Evolutionary conservation across 331 rosid species (phyloP).

Genomic region (Quercus lobata): DNA sequence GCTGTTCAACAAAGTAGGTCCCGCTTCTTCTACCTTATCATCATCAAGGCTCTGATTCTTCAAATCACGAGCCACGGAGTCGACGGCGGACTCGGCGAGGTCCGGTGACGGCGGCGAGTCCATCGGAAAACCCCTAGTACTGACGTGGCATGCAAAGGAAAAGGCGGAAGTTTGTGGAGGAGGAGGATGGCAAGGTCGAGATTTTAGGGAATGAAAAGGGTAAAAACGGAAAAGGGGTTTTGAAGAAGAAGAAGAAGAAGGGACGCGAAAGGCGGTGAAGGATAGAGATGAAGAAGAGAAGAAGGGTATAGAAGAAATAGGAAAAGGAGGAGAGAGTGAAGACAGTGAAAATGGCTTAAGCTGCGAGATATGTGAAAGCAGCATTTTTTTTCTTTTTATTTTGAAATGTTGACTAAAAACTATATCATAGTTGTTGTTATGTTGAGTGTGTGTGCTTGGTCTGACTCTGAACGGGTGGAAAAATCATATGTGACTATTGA

Average conservation of each 20-base stretch:
- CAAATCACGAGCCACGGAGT: slow-evolving; percentile 60
- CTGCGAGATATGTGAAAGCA: slow-evolving; percentile 43
- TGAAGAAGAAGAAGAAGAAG: slow-evolving; percentile 17
- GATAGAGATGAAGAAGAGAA: background rate
- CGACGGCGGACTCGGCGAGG: slow-evolving; percentile 50
- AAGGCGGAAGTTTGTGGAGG: background rate
- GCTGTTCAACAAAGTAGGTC: background rate
- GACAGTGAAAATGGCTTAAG: slow-evolving; percentile 2
- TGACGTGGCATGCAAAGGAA: slow-evolving; percentile 33
- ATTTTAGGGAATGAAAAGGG: slow-evolving; percentile 20
- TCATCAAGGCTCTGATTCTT: slow-evolving; percentile 54
- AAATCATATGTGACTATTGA: background rate
- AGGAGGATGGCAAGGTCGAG: background rate
- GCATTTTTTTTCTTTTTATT: background rate
- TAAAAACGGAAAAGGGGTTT: slow-evolving; percentile 37
- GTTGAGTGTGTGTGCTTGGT: no score
- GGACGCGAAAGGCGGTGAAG: slow-evolving; percentile 21
- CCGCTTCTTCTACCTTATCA: background rate
- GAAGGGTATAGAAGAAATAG: no score
- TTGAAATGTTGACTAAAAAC: no score
- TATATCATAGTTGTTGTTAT: no score
- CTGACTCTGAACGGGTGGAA: no score
- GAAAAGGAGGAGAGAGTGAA: background rate
- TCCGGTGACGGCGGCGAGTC: slow-evolving; percentile 47
- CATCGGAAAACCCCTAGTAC: slow-evolving; percentile 39